Evolutionary conservation across 257 asterid species (phyloP).

Genomic region (Salvia hispanica): DNA sequence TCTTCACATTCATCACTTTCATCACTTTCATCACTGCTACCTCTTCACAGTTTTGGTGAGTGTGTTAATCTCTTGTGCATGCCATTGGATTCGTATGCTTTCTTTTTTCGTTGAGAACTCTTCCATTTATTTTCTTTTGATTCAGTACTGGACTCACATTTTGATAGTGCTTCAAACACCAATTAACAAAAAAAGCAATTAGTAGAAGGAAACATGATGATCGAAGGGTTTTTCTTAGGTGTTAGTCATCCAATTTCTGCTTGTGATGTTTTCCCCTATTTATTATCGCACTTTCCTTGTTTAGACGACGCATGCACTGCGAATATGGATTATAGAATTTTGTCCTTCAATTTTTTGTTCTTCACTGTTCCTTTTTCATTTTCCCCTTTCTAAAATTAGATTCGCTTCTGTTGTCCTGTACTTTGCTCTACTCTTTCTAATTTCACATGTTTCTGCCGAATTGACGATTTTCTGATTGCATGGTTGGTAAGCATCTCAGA

Average conservation of each 20-base stretch:
- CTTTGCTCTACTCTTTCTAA: background rate
- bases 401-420: background rate
- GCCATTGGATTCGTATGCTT: no score
- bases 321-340: slow-evolving; percentile 14
- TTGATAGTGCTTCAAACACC: background rate
- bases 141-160: background rate
- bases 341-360: background rate
- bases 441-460: background rate
- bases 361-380: no score
- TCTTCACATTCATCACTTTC: background rate
- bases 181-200: no score
- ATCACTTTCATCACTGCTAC: background rate
- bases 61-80: background rate
- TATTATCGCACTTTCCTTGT: background rate
- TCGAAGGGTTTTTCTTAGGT: slow-evolving; percentile 29
- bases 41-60: slow-evolving; percentile 42
- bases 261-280: background rate
- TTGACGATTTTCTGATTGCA: slow-evolving; percentile 20
- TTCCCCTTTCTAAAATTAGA: background rate
- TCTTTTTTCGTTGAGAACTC: background rate
- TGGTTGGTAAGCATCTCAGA: slow-evolving; percentile 12
- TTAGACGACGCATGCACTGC: background rate
- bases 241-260: slow-evolving; percentile 6
- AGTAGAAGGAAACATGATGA: background rate
- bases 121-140: background rate